Base-by-base conservation (phyloP, 768 basidiomycete species). In the Lentinula sp. region DNA sequence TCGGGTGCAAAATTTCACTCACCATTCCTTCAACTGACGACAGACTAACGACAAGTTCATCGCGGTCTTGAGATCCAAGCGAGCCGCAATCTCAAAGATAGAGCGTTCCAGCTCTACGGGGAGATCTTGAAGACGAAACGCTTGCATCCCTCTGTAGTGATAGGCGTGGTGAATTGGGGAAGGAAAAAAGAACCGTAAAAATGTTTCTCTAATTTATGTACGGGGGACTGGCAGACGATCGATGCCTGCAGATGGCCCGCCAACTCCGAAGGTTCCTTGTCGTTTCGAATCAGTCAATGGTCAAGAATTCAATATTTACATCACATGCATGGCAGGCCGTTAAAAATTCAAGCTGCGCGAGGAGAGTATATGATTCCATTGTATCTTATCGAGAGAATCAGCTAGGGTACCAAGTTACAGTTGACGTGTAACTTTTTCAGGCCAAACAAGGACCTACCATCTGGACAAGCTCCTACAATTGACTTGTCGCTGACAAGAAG, bases 21-120 rank as follows among this genome's bases (percentile, higher is more conserved):
- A 78, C 77, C 77, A 78, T 59, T 59, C 61, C 32, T 69, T 62
- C 16, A 75, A 68, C 49, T 70, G 67, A 48, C 68, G 72, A 33
- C 77, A 75, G 5, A 79, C 78, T 28, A 74, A 66, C 16, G 71
- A 70, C 8, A 79, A 68, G 18, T 66, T 66, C 45, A 69, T 64
- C 2, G 73, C 71, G 45, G 64, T 70, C 39, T 62, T 63, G 12
- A 60, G 68, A 50, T 74, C 65, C 10, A 66, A 57, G 12, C 62
- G 50, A n/a, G 72, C 76, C 20, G 75, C 72, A 9, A 66, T 64
- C 28, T 73, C 64, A 61, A 79, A 75, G 60, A 78, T 74, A 59
- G 74, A 70, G 18, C 75, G 71, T 61, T 78, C 74, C 10, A 79
- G 72, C 57, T 79, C 78, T 32, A 70, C 62, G 23, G 78, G 78